Evolutionary conservation across 2,329 filamentous ascomycete genomes (phyloP).

Genomic region (Diaporthe citrichinensis): DNA sequence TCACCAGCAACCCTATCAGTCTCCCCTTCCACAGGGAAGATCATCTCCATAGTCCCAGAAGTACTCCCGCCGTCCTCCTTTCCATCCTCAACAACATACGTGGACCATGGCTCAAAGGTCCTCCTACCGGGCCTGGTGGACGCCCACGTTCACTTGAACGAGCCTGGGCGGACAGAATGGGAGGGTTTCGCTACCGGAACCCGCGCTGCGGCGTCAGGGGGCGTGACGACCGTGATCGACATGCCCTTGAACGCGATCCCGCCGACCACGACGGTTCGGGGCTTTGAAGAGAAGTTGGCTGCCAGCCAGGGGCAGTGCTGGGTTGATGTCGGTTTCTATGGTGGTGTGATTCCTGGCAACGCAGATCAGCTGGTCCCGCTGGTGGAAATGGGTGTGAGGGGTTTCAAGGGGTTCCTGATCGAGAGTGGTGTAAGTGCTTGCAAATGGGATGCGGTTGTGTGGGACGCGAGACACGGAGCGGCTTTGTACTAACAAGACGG

Average conservation of each 20-base stretch:
- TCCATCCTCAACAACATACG: constrained; percentile 79
- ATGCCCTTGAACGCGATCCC: constrained; percentile 99
- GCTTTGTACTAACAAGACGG: constrained; percentile 36
- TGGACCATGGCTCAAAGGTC: constrained; percentile 87
- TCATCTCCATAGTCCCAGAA: constrained; percentile 79
- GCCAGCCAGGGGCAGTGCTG: constrained; percentile 92
- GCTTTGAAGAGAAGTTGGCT: constrained; percentile 86
- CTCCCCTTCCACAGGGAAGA: constrained; percentile 85
- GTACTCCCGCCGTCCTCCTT: constrained; percentile 84
- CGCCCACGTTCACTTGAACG: constrained; percentile 97
- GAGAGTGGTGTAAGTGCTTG: constrained; percentile 86
- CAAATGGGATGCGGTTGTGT: not conserved
- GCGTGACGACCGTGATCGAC: constrained; percentile 96
- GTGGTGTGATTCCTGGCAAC: constrained; percentile 94
- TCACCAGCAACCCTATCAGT: constrained; percentile 88
- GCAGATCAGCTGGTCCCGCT: constrained; percentile 82
- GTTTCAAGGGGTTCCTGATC: constrained; percentile 98
- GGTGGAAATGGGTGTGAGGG: constrained; percentile 87
- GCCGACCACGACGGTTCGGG: constrained; percentile 89
- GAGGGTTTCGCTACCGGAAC: constrained; percentile 98
- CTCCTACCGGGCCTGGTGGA: constrained; percentile 94
- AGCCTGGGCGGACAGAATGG: constrained; percentile 97
- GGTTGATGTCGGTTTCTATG: constrained; percentile 99
- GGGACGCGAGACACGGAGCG: not conserved
- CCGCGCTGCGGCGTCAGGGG: constrained; percentile 91